Base-by-base conservation (phyloP, 257 asterid genomes). In the Echium plantagineum region DNA sequence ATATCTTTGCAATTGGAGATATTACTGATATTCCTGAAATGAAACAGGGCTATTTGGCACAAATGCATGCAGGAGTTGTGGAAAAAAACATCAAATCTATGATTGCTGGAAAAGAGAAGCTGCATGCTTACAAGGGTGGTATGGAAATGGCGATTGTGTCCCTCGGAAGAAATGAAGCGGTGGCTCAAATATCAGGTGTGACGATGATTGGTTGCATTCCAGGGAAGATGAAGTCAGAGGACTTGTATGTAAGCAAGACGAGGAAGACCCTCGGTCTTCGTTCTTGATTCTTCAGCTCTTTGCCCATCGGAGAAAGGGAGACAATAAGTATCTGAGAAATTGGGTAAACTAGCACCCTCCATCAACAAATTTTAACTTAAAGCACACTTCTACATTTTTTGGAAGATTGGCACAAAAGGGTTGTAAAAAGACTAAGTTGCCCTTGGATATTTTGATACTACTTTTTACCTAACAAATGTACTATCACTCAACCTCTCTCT, bases 11-110 rank as follows among this genome's bases (percentile, higher is more conserved):
- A 7, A 18, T 53, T 53, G 57, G 57, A 52, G 57, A 53, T 2
- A 53, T 53, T 17, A 53, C 57, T 53, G 57, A 53, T 53, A 6
- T 53, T 53, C 24, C 24, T 12, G 62, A 58, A 42, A 58, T 58
- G 46, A 58, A 58, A 42, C 62, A 58, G 26, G 62, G 62, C 7
- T 58, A 32, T 1, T 58, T 42, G 62, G 62, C 62, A 30, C 62
- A 26, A 16, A 58, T 30, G 24, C 62, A 58, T 42, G 32, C 49
- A 28, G 21, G 19, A 18, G 48, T 58, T 20, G 62, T 42, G 13
- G 62, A 21, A 19, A 58, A 58, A 15, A 58, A 58, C 21, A 30
- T 58, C 15, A 18, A 58, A 21, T 19, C 15, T n/a, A 21, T 58
- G 62, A 58, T 58, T 42, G 26, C 9, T 30, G 62, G 62, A 22